phyloP scores from a whole-genome alignment of 2,329 filamentous ascomycete species.

The Pseudofabraea citricarpa region DNA sequence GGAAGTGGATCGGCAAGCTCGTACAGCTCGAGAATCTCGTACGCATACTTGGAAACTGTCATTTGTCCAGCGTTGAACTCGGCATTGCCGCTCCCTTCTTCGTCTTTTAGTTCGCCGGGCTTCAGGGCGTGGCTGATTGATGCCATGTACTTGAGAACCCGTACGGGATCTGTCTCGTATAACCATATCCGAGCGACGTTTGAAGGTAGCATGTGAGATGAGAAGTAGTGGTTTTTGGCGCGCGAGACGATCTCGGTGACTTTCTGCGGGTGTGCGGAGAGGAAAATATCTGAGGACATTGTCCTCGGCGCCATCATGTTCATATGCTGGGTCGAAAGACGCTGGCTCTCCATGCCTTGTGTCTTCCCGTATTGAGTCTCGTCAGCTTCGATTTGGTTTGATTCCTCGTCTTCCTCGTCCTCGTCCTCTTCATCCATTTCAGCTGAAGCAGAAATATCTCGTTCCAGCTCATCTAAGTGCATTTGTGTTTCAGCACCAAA shows the following conservation, averaged over 20 bases:
- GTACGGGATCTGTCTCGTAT: conserved; percentile 42
- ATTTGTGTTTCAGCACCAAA: conserved; percentile 4
- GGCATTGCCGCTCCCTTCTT: conserved; percentile 43
- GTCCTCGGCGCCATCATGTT: conserved; percentile 42
- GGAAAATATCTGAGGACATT: conserved; percentile 47
- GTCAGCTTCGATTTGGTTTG: conserved; percentile 4
- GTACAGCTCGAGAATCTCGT: conserved; percentile 53
- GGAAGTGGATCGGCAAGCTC: conserved; percentile 56
- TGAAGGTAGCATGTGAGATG: conserved; percentile 21
- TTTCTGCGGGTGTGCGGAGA: conserved; percentile 42
- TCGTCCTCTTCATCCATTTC: not conserved
- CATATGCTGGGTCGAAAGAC: conserved; percentile 46
- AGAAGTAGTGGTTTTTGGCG: conserved; percentile 48
- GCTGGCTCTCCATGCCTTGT: conserved; percentile 39
- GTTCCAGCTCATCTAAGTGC: not conserved
- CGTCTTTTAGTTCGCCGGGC: conserved; percentile 42
- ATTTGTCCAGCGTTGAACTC: conserved; percentile 31
- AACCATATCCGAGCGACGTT: conserved; percentile 57
- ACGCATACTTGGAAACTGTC: conserved; percentile 30
- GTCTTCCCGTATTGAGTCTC: conserved; percentile 12
- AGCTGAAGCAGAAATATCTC: not conserved
- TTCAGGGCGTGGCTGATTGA: conserved; percentile 41
- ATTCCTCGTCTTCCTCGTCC: not conserved
- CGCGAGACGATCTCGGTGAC: conserved; percentile 46
- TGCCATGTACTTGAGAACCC: conserved; percentile 55